These are phyloP conservation scores for Podospora comata DNA, from an alignment of 495 filamentous ascomycete species.

Conservation along the genomic window DNA sequence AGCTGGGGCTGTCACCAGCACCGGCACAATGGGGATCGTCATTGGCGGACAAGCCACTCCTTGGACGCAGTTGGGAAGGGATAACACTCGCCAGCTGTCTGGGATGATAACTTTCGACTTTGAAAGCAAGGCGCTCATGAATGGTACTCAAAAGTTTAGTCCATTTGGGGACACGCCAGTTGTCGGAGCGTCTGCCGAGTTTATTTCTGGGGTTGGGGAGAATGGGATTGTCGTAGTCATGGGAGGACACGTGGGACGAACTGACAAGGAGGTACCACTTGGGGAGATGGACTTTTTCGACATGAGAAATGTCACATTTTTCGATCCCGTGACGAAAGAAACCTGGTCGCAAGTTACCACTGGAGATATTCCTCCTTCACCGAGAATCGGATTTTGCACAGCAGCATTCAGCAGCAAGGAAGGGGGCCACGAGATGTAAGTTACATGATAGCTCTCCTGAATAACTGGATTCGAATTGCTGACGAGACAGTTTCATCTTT, in stretches of 20 bases:
- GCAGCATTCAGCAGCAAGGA: background rate
- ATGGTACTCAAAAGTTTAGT: background rate
- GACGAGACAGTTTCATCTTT: background rate
- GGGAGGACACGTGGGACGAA: background rate
- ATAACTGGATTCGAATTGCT: background rate
- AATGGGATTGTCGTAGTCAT: background rate
- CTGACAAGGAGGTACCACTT: background rate
- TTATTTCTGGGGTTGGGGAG: background rate
- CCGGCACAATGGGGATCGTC: background rate
- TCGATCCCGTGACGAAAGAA: slow-evolving; percentile 2
- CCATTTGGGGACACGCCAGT: background rate
- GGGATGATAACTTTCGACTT: background rate
- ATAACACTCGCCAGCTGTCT: background rate
- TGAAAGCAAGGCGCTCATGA: background rate
- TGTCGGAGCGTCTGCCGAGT: background rate
- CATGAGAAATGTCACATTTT: background rate
- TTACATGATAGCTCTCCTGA: background rate
- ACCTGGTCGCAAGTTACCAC: background rate
- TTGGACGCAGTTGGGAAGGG: background rate
- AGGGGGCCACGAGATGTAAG: background rate
- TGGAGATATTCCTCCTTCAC: background rate
- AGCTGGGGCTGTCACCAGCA: background rate
- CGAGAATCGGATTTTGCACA: background rate
- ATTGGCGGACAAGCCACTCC: background rate
- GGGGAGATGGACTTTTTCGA: background rate